Conservation (phyloP, 1,284 basidiomycete genomes). For the Trichosporon ovoides region DNA sequence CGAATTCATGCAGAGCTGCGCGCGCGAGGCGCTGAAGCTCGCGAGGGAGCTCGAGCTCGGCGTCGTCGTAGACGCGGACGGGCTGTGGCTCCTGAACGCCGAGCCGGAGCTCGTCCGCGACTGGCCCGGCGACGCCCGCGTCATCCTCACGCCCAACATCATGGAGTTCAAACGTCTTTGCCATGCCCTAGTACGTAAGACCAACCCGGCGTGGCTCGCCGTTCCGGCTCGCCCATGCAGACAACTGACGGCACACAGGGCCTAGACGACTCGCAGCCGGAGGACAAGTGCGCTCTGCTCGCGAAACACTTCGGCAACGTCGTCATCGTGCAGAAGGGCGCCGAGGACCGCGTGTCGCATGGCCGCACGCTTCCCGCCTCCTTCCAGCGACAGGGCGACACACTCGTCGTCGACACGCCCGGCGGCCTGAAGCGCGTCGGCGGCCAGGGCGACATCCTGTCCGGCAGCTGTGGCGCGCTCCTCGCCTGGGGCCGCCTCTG, state of each 20-base stretch:
- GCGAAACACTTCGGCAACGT: conserved; percentile 75
- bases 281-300: conserved; percentile 58
- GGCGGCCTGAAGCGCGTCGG: conserved; percentile 90
- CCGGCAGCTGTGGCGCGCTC: conserved; percentile 78
- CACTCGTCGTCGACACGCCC: conserved; percentile 25
- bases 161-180: conserved; percentile 86
- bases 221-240: background rate
- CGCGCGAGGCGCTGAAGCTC: conserved; percentile 51
- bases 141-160: conserved; percentile 79
- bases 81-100: conserved; percentile 44
- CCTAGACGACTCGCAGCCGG: conserved; percentile 48
- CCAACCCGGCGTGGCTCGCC: background rate
- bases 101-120: conserved; percentile 70
- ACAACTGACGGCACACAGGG: conserved; percentile 47
- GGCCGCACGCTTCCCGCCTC: conserved; percentile 33
- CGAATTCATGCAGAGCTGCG: conserved; percentile 75
- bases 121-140: conserved; percentile 41
- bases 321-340: conserved; percentile 87
- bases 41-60: conserved; percentile 65
- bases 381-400: conserved; percentile 10
- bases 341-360: conserved; percentile 54
- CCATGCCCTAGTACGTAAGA: conserved; percentile 59
- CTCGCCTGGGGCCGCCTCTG: conserved; percentile 93
- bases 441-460: conserved; percentile 90
- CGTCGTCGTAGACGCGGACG: conserved; percentile 90